Base-by-base conservation (phyloP, 345 rosid genomes). In the Chamaenerion angustifolium region DNA sequence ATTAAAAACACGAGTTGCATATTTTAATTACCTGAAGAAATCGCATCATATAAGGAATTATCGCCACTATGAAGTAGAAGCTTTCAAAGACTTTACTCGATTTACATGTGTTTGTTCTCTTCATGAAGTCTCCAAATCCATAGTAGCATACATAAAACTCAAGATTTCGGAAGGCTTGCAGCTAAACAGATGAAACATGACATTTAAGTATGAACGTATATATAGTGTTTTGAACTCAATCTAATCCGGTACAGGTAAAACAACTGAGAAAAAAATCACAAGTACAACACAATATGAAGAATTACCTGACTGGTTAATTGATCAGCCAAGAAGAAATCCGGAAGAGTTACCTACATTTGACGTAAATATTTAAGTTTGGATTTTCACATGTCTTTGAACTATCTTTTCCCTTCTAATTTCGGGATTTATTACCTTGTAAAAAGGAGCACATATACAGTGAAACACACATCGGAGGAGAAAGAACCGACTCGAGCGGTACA, bases 271-370 rank as follows among this genome's bases (percentile, higher is more conserved):
- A 31, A 31, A 4, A 31, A 3, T 31, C 37, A 31, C 3, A 23
- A 23, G 27, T 23, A n/a, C n/a, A n/a, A 23, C 27, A 23, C 27
- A 23, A 2, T 2, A 23, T 23, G 27, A 23, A 23, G 8, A 31
- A 31, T 5, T 31, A 80, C 93, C 80, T 84, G 94, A 68, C 80
- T 77, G 9, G 95, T 85, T n/a, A 85, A 62, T 25, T 85, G 95
- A 65, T 85, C 90, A 17, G 81, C 87, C 45, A 85, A 71, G 72
- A 85, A 79, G 70, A 82, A 85, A 61, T 85, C 95, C 17, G 85
- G 78, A 15, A 85, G 76, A 12, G 75, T 69, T 56, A 85, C 81
- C 94, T 84, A 45, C 52, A 23, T 13, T 31, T 8, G 8, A 31
- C 6, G 37, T 31, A 31, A 52, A 6, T 10, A 31, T 31, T 2